A percentile compares a stretch with the other conserved stretches of the same genome.
Evolutionary conservation across 345 rosid genomes (phyloP).

Genomic region (Gossypium rotundifolium): DNA sequence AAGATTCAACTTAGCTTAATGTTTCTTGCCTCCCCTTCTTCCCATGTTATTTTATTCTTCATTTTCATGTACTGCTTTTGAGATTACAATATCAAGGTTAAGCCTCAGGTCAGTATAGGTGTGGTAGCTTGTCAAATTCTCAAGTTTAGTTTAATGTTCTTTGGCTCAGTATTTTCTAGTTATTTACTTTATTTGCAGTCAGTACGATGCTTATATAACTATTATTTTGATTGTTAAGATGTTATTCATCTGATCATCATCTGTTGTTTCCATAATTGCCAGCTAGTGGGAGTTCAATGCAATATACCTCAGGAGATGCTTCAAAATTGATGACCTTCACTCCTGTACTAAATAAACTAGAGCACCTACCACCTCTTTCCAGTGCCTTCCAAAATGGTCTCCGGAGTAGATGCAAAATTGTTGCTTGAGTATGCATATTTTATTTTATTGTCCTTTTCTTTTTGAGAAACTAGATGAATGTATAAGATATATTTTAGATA

Average conservation of each 20-base stretch:
- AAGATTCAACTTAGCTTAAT: background rate
- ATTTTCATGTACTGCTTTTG: background rate
- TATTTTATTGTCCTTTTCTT: conserved; percentile 6
- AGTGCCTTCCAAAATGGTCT: conserved; percentile 24
- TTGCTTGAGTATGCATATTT: conserved; percentile 36
- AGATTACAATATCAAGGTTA: background rate
- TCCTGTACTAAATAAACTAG: conserved; percentile 41
- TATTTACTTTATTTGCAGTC: background rate
- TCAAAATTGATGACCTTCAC: conserved; percentile 52
- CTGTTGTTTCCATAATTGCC: conserved; percentile 22
- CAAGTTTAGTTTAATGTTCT: background rate
- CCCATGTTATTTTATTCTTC: background rate
- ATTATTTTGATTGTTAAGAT: background rate
- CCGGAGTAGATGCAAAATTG: conserved; percentile 21
- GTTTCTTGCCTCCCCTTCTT: background rate
- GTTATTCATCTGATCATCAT: background rate
- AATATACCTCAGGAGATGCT: conserved; percentile 60
- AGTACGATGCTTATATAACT: background rate
- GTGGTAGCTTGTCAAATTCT: background rate
- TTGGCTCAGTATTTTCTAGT: background rate
- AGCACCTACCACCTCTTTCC: conserved; percentile 35
- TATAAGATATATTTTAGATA: no score
- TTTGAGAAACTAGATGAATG: no score
- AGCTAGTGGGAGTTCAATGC: conserved; percentile 46
- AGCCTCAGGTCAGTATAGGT: background rate